A percentile compares a stretch with the other conserved stretches of the same genome.
Conservation (phyloP, 2,329 filamentous ascomycete species). For the Aspergillus sp. region DNA sequence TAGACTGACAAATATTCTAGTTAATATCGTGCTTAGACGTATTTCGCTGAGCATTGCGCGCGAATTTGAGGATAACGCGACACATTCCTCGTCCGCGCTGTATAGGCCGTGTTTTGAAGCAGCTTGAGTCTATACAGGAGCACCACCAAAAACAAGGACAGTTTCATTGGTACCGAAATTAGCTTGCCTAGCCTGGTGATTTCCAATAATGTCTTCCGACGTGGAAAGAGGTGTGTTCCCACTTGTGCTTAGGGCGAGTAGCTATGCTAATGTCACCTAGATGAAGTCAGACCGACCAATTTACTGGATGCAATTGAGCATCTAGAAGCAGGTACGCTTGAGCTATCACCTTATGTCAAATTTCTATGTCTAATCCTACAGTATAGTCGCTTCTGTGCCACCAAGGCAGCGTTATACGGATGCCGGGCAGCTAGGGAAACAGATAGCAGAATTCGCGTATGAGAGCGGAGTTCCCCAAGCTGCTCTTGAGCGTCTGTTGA, state of each 20-base stretch:
- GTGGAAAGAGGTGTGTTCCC: conserved; percentile 17
- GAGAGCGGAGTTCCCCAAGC: conserved; percentile 65
- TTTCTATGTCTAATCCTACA: background rate
- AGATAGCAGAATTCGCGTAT: conserved; percentile 63
- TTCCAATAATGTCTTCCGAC: conserved; percentile 20
- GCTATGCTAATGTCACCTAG: conserved; percentile 8
- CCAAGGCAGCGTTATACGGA: conserved; percentile 65
- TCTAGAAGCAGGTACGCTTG: conserved; percentile 36
- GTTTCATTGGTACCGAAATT: background rate
- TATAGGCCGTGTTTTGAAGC: background rate
- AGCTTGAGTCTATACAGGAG: background rate
- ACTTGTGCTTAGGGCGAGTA: background rate
- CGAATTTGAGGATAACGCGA: conserved; percentile 9
- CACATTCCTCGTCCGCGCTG: background rate
- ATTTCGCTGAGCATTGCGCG: background rate
- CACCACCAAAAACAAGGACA: no score
- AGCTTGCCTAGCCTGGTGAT: background rate
- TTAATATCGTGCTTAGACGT: background rate
- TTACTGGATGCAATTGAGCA: conserved; percentile 37
- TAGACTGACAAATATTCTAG: background rate
- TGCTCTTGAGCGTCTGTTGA: conserved; percentile 63
- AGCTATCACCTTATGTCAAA: no score
- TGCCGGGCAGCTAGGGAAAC: conserved; percentile 65
- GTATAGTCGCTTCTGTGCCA: conserved; percentile 45
- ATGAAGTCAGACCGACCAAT: conserved; percentile 20